Percentiles rank a stretch among this genome's conserved stretches.
Conservation (phyloP, 78 protist species). For the Cavenderia fasciculata region DNA sequence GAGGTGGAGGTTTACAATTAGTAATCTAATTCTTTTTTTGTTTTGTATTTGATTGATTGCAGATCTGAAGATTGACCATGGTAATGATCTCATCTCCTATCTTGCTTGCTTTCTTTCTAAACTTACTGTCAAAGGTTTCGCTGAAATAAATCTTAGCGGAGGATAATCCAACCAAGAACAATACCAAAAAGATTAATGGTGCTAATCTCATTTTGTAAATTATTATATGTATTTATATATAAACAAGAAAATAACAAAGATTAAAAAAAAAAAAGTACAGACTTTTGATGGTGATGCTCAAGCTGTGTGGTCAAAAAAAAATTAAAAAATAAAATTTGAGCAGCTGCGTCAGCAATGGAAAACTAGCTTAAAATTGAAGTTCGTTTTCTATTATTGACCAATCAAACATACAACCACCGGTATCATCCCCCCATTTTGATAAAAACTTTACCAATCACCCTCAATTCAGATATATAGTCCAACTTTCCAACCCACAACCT, state of each 20-base stretch:
- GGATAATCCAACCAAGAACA: neutral
- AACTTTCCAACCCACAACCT: too few relatives aligned
- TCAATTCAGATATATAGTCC: too few relatives aligned
- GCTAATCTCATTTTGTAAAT: neutral
- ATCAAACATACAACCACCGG: too few relatives aligned
- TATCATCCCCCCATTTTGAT: too few relatives aligned
- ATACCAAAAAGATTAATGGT: neutral
- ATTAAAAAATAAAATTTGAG: too few relatives aligned
- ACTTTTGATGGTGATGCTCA: too few relatives aligned
- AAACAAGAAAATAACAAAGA: neutral
- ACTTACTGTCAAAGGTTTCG: conserved; percentile 35
- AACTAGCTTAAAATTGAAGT: too few relatives aligned
- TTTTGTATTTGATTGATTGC: neutral
- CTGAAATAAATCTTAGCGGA: conserved; percentile 12
- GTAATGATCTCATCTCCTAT: neutral
- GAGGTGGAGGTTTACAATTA: neutral
- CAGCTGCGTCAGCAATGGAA: too few relatives aligned
- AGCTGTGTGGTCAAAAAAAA: too few relatives aligned
- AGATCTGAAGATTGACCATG: neutral
- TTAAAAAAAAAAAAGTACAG: conserved; percentile 10
- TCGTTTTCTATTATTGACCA: too few relatives aligned
- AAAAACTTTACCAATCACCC: too few relatives aligned
- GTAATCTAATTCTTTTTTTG: neutral
- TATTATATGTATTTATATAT: conserved; percentile 12
- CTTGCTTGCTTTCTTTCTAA: neutral